Evolutionary conservation across 176 grass and related monocot species (phyloP), one percentile per base, ranked within the genome.

Genomic region (Aechmea fasciata): DNA sequence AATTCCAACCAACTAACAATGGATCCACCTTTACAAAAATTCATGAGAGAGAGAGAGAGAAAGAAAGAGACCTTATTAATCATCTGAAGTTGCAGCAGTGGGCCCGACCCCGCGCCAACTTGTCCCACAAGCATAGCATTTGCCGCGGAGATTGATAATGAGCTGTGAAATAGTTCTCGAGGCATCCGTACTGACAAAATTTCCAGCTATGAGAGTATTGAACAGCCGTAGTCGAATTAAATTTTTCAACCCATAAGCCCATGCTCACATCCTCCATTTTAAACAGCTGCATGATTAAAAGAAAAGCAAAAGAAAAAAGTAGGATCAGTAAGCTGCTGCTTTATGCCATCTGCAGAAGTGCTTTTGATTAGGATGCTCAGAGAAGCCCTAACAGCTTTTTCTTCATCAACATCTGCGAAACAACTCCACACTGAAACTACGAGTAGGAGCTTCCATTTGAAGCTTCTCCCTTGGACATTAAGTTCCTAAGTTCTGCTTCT

Each of bases 211-310:
- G 94, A 52, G 94, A 93, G 71, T 99, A 99, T 57, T 79, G 84
- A 49, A 99, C 87, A 49, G 74, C 63, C 9, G 17, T 69, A 0
- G 94, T 83, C 11, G 84, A 70, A 66, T 99, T 99, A 68, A 93
- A 87, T 54, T 99, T 89, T 73, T 99, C 94, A 0, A 99, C 89
- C 89, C 89, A 99, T 13, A 93, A 76, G 22, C 89, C 89, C 94
- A 99, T 92, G 65, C 94, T 93, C 75, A 90, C 89, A 79, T 93
- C 94, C 72, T 93, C 94, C 94, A 99, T 93, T 77, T 99, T 99
- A 69, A 93, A 97, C 15, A 99, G 83, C 94, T 93, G 81, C 80
- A 84, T 84, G 63, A 25, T 54, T 8, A 72, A 50, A 19, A 9
- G 13, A 0, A 61, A 59, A 59, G 6, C 22, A 15, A 17, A 19